These are phyloP conservation scores for Pholiota molesta DNA, from an alignment of 768 basidiomycete species.

Conservation along the genomic window DNA sequence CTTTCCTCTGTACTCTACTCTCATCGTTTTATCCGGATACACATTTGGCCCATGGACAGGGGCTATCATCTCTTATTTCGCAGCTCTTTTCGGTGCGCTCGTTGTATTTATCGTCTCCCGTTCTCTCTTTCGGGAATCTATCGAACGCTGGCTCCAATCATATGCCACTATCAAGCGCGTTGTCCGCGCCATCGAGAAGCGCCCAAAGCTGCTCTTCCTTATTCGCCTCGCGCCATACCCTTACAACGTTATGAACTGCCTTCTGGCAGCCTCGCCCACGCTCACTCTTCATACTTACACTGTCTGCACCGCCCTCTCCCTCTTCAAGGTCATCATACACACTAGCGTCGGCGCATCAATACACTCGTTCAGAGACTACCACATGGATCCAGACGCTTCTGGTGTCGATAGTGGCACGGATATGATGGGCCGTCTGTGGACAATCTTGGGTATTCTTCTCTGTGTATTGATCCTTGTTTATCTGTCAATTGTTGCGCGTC, in stretches of 20 bases:
- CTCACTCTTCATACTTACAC: constrained; percentile 81
- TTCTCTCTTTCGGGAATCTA: constrained; percentile 67
- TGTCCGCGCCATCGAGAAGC: constrained; percentile 85
- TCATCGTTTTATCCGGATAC: constrained; percentile 91
- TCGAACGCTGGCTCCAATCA: constrained; percentile 72
- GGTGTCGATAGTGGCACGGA: constrained; percentile 50
- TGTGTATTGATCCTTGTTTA: constrained; percentile 80
- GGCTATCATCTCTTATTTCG: constrained; percentile 84
- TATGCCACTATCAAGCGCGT: constrained; percentile 77
- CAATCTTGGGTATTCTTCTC: constrained; percentile 67
- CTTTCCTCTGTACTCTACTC: constrained; percentile 88
- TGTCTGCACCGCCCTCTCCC: constrained; percentile 76
- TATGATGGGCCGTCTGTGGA: constrained; percentile 59
- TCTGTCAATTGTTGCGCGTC: constrained; percentile 78
- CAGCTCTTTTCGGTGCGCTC: constrained; percentile 84
- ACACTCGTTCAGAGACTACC: constrained; percentile 77
- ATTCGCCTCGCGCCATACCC: constrained; percentile 92
- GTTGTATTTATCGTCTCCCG: constrained; percentile 84
- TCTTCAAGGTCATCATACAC: constrained; percentile 91
- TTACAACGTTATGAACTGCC: constrained; percentile 94
- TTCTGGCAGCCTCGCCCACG: constrained; percentile 85
- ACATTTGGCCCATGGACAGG: constrained; percentile 86
- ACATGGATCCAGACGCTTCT: constrained; percentile 39
- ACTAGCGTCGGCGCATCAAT: constrained; percentile 87
- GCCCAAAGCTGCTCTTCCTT: constrained; percentile 86